Conservation (phyloP, 2,329 filamentous ascomycete genomes). For the Neonectria ditissima region DNA sequence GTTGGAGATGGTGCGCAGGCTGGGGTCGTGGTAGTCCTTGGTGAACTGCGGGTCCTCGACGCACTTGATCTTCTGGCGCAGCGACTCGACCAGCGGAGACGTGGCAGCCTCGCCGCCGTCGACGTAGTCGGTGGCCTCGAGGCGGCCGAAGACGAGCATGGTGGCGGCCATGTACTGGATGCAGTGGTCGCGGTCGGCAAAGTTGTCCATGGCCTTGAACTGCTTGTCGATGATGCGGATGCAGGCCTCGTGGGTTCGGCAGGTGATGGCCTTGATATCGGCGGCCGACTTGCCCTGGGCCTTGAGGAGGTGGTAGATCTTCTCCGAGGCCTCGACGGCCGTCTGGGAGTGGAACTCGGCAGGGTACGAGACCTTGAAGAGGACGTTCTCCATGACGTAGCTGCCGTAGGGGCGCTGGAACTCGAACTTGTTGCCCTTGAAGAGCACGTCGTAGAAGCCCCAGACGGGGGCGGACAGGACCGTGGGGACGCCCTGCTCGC, state of each 20-base stretch:
- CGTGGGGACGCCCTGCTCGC: conserved; percentile 90
- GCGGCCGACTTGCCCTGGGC: conserved; percentile 88
- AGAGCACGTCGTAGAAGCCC: conserved; percentile 99
- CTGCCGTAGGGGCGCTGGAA: conserved; percentile 97
- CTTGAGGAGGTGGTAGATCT: conserved; percentile 85
- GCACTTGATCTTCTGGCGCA: conserved; percentile 93
- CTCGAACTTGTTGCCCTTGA: conserved; percentile 94
- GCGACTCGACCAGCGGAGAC: conserved; percentile 87
- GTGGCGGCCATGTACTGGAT: conserved; percentile 99
- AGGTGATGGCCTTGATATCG: conserved; percentile 93
- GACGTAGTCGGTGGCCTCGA: conserved; percentile 92
- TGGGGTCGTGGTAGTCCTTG: conserved; percentile 92
- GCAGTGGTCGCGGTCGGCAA: conserved; percentile 98
- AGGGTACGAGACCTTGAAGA: conserved; percentile 99
- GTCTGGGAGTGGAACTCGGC: conserved; percentile 99
- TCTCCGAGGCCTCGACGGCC: conserved; percentile 93
- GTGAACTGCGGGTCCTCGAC: conserved; percentile 97
- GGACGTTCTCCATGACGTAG: conserved; percentile 99
- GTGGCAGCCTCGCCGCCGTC: conserved; percentile 94
- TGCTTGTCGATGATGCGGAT: conserved; percentile 99
- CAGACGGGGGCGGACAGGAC: conserved; percentile 92
- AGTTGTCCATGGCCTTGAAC: conserved; percentile 99
- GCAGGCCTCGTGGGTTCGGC: conserved; percentile 98
- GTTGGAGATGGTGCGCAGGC: conserved; percentile 96
- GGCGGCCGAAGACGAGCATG: conserved; percentile 95